These are phyloP conservation scores for Rhamnella rubrinervis DNA, from an alignment of 331 rosid species.

Conservation along the genomic window DNA sequence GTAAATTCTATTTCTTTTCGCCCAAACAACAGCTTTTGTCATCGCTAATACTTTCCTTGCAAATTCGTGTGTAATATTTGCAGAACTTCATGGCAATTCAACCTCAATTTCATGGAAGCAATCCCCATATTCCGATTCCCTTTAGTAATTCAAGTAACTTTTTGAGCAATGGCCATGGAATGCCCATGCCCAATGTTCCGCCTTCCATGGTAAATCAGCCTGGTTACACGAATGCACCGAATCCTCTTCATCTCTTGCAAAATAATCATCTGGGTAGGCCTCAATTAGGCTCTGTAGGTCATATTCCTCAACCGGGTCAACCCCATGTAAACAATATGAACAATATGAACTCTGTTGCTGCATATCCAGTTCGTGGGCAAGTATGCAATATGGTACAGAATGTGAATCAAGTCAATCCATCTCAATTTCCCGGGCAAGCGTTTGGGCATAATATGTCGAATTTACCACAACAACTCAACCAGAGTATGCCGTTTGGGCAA, in stretches of 20 bases:
- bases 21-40: conserved; percentile 7
- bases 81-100: conserved; percentile 23
- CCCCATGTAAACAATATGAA: conserved; percentile 28
- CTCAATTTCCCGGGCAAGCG: conserved; percentile 47
- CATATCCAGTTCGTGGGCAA: conserved; percentile 48
- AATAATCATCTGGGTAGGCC: conserved; percentile 44
- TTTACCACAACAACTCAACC: conserved; percentile 62
- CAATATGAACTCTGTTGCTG: conserved; percentile 38
- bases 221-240: conserved; percentile 43
- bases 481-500: conserved; percentile 60
- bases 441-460: conserved; percentile 47
- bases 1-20: neutral
- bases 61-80: conserved; percentile 9
- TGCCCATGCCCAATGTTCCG: conserved; percentile 38
- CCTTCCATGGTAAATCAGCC: conserved; percentile 36
- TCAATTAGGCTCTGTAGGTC: conserved; percentile 35
- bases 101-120: conserved; percentile 24
- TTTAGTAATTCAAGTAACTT: conserved; percentile 29
- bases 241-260: conserved; percentile 43
- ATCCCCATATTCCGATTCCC: conserved; percentile 18
- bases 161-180: conserved; percentile 25
- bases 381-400: conserved; percentile 39
- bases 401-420: conserved; percentile 48
- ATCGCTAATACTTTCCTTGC: conserved; percentile 5
- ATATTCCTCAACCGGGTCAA: conserved; percentile 34